Conservation (phyloP, 2,329 filamentous ascomycete genomes). For the Scopulariopsis brevicaulis region DNA sequence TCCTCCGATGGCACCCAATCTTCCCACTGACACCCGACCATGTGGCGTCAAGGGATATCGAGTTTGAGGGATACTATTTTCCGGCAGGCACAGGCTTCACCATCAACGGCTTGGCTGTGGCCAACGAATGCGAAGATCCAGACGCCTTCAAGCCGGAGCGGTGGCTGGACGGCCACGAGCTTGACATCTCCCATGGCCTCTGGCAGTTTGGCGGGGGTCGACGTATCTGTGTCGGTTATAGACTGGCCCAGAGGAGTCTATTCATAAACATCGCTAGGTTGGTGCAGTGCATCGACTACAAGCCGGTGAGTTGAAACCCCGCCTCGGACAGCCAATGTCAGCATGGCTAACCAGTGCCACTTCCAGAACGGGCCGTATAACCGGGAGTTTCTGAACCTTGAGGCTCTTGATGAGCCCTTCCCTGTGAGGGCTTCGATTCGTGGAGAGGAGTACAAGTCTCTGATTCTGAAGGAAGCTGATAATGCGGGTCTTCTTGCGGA, state of each 20-base stretch:
- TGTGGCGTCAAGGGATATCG: constrained; percentile 26
- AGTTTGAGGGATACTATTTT: constrained; percentile 31
- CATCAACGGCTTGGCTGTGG: constrained; percentile 25
- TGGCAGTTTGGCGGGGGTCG: constrained; percentile 15
- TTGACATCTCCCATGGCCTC: constrained; percentile 12
- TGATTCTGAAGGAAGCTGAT: neutral
- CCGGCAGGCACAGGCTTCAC: constrained; percentile 28
- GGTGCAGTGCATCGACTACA: constrained; percentile 12
- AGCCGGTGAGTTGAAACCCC: constrained; percentile 1
- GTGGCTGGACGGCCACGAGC: constrained; percentile 18
- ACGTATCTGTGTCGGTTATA: constrained; percentile 12
- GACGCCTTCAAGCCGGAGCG: constrained; percentile 19
- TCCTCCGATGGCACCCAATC: constrained; percentile 30
- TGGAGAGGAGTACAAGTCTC: neutral
- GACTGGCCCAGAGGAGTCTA: constrained; percentile 13
- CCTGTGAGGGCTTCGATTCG: neutral
- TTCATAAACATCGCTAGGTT: constrained; percentile 14
- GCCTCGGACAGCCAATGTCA: neutral
- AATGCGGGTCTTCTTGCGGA: neutral
- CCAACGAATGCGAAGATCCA: constrained; percentile 16
- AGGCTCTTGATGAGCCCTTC: neutral
- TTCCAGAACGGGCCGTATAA: neutral
- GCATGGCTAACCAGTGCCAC: neutral
- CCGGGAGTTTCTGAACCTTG: neutral
- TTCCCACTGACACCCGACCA: constrained; percentile 23